These are phyloP conservation scores for Zea luxurians DNA, from an alignment of 176 grass and related monocot genomes.

Conservation along the genomic window DNA sequence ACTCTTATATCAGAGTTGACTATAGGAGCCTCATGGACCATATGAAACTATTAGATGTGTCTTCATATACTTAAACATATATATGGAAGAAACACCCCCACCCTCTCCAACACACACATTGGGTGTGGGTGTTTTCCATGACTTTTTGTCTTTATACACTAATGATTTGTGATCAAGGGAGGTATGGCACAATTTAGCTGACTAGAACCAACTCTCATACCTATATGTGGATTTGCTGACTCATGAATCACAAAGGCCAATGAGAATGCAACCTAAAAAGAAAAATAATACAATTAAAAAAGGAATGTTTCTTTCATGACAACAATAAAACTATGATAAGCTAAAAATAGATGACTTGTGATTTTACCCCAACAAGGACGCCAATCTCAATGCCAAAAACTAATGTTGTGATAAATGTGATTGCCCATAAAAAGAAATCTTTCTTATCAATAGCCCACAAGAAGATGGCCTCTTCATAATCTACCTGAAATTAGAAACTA, in stretches of 20 bases:
- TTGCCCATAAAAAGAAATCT: conserved; percentile 92
- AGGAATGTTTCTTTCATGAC: not conserved
- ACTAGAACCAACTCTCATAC: conserved; percentile 23
- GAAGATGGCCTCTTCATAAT: conserved; percentile 89
- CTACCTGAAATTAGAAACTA: conserved; percentile 56
- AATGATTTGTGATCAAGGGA: too few relatives aligned
- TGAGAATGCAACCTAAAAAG: conserved; percentile 78
- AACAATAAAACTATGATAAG: not conserved
- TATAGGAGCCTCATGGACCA: too few relatives aligned
- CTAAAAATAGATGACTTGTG: not conserved
- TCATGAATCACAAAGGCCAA: conserved; percentile 96
- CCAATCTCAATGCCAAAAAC: conserved; percentile 94
- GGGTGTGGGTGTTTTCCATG: too few relatives aligned
- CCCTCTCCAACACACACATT: too few relatives aligned
- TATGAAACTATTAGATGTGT: too few relatives aligned
- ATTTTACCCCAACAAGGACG: conserved; percentile 83
- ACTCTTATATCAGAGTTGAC: too few relatives aligned
- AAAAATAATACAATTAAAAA: conserved; percentile 24
- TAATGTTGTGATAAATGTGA: conserved; percentile 77
- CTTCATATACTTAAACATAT: too few relatives aligned
- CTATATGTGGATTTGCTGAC: conserved; percentile 93
- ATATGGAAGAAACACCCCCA: too few relatives aligned
- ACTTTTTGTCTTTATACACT: too few relatives aligned
- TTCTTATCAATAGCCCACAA: conserved; percentile 91
- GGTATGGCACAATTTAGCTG: too few relatives aligned